Evolutionary conservation across 2,329 filamentous ascomycete genomes (phyloP).

Genomic region (Claviceps quebecensis): DNA sequence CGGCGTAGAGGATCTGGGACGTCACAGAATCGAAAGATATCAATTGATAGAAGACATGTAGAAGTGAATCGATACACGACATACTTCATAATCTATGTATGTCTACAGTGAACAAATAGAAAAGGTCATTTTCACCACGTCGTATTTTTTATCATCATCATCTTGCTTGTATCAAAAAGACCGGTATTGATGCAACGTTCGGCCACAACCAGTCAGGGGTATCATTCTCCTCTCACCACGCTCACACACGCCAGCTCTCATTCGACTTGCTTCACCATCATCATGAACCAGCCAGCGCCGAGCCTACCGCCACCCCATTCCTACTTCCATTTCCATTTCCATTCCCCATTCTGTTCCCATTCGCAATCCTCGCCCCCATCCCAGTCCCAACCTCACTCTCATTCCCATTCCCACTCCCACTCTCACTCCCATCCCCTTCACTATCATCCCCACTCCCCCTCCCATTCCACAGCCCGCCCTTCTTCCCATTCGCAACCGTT

Average conservation of each 20-base stretch:
- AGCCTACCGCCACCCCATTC: background rate
- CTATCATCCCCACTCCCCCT: background rate
- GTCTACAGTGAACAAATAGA: background rate
- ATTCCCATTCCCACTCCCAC: background rate
- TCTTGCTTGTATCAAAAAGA: background rate
- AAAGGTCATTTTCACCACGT: background rate
- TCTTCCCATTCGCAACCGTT: background rate
- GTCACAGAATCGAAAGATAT: background rate
- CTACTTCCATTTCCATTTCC: conserved; percentile 1
- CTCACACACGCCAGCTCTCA: background rate
- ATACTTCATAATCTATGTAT: background rate
- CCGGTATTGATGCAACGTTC: background rate
- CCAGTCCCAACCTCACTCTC: background rate
- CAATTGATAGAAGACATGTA: conserved; percentile 1
- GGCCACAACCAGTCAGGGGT: background rate
- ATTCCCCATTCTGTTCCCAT: too few species aligned
- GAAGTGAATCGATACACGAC: background rate
- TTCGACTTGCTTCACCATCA: background rate
- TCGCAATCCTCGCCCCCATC: background rate
- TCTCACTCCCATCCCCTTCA: too few species aligned
- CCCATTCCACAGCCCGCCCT: conserved; percentile 1
- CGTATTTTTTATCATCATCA: background rate
- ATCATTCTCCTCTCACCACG: background rate
- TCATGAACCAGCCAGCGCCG: background rate
- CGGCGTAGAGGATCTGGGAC: background rate